These are phyloP conservation scores for Colletotrichum cereale DNA, from an alignment of 2,329 filamentous ascomycete genomes.

Conservation along the genomic window DNA sequence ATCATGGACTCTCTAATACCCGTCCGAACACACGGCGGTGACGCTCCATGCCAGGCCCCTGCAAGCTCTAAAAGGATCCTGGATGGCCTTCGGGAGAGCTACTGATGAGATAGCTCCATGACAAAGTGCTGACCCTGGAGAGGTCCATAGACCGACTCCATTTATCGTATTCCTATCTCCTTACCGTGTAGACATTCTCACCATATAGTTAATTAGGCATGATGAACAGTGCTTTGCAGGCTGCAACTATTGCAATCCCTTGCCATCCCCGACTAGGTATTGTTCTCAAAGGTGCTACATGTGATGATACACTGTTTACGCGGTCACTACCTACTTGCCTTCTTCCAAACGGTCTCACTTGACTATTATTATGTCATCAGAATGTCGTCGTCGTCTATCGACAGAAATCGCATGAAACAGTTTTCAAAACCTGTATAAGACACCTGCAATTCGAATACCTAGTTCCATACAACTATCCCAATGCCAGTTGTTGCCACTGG, in stretches of 20 bases:
- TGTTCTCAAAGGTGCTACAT: no score
- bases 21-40: slow-evolving; percentile 19
- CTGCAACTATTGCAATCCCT: not conserved
- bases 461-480: not conserved
- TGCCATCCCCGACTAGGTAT: not conserved
- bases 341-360: slow-evolving; percentile 3
- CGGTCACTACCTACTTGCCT: slow-evolving; percentile 13
- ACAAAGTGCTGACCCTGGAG: slow-evolving; percentile 4
- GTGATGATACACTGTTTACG: not conserved
- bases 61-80: slow-evolving; percentile 21
- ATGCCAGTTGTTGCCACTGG: not conserved
- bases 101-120: slow-evolving; percentile 13
- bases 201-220: not conserved
- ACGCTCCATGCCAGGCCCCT: slow-evolving; percentile 16
- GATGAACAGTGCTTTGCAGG: not conserved
- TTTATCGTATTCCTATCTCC: slow-evolving; percentile 18
- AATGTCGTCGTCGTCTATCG: not conserved
- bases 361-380: slow-evolving; percentile 10
- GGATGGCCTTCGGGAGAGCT: not conserved
- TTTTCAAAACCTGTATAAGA: not conserved
- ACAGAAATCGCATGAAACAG: not conserved
- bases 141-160: slow-evolving; percentile 14
- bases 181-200: not conserved
- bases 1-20: not conserved
- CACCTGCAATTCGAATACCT: not conserved